These are phyloP conservation scores for Phoenix dactylifera DNA, from an alignment of 176 grass and related monocot species.

Conservation along the genomic window DNA sequence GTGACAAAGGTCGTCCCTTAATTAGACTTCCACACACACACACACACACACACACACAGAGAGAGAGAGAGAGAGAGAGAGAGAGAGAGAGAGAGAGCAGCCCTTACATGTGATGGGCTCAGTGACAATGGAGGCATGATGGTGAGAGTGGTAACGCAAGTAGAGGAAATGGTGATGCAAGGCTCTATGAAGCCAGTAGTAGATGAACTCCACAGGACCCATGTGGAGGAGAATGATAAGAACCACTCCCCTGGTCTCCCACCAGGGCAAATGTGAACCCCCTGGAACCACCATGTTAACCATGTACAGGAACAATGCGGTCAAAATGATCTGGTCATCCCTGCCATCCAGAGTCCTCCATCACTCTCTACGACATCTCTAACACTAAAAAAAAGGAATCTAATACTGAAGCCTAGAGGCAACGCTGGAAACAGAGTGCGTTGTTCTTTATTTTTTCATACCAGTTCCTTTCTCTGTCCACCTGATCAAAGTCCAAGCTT, in stretches of 20 bases:
- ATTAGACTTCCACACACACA: no score
- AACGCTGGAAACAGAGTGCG: no score
- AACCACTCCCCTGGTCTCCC: slow-evolving; percentile 39
- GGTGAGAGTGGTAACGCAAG: slow-evolving; percentile 81
- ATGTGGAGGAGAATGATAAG: slow-evolving; percentile 37
- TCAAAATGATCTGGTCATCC: slow-evolving; percentile 90
- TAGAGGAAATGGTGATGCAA: slow-evolving; percentile 95
- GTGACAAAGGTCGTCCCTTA: no score
- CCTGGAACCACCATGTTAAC: slow-evolving; percentile 5
- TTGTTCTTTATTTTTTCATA: no score
- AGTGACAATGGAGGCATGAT: slow-evolving; percentile 82
- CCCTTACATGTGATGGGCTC: slow-evolving; percentile 81
- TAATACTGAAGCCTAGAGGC: no score
- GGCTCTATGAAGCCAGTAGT: slow-evolving; percentile 89
- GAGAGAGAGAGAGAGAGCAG: no score
- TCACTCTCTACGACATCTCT: neutral
- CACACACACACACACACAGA: no score
- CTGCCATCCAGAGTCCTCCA: slow-evolving; percentile 15
- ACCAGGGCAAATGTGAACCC: slow-evolving; percentile 37
- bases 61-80: no score
- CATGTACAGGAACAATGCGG: slow-evolving; percentile 42
- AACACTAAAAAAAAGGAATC: no score
- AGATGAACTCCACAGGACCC: slow-evolving; percentile 83
- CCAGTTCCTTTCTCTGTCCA: neutral
- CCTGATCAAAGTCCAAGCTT: slow-evolving; percentile 12